Percentiles rank a stretch among this genome's conserved stretches.
phyloP scores from a whole-genome alignment of 768 basidiomycete genomes.

The Imleria badia region DNA sequence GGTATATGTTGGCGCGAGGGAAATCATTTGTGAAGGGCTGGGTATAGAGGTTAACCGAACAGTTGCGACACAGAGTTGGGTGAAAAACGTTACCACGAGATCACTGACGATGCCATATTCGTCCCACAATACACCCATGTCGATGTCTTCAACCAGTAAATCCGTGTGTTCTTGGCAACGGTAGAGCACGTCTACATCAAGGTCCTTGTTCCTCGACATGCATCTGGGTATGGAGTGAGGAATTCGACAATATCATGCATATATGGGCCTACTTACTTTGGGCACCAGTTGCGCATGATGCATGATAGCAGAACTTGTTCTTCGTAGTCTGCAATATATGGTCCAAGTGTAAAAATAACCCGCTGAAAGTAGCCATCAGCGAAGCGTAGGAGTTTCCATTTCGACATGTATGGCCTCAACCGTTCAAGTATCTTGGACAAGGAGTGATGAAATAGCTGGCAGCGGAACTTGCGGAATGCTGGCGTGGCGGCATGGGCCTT shows the following conservation, averaged over 20 bases:
- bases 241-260: no score
- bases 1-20: no score
- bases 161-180: neutral
- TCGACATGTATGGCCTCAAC: neutral
- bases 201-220: neutral
- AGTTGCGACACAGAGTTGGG: no score
- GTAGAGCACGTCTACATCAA: neutral
- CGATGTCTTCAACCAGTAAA: neutral
- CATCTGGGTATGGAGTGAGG: neutral
- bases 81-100: no score
- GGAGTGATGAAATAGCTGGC: neutral
- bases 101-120: slow-evolving; percentile 21
- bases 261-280: neutral
- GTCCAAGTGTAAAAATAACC: slow-evolving; percentile 17
- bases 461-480: neutral
- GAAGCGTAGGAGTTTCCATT: neutral
- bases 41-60: no score
- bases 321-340: slow-evolving; percentile 41
- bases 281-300: slow-evolving; percentile 37
- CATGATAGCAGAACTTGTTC: slow-evolving; percentile 36
- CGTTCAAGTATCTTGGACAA: neutral
- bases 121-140: slow-evolving; percentile 22
- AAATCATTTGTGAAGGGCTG: no score
- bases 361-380: neutral
- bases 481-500: neutral